These are phyloP conservation scores for Fusarium temperatum DNA, from an alignment of 2,329 filamentous ascomycete genomes.

Conservation along the genomic window DNA sequence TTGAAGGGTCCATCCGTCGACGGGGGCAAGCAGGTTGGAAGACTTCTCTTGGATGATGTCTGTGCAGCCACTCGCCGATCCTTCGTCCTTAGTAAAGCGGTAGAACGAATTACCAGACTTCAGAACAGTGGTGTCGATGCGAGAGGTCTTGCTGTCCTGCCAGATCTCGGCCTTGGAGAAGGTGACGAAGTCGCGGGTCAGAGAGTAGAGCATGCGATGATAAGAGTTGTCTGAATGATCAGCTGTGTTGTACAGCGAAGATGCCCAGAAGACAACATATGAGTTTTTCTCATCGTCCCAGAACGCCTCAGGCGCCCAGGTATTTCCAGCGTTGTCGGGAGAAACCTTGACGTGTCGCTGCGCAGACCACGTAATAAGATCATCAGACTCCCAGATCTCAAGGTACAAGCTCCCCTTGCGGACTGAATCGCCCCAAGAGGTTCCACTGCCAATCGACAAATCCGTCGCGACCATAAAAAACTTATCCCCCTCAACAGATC, in stretches of 20 bases:
- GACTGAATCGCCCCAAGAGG: conserved; percentile 59
- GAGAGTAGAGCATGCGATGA: conserved; percentile 63
- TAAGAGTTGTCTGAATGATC: conserved; percentile 55
- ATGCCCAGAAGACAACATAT: conserved; percentile 59
- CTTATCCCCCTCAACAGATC: conserved; percentile 58
- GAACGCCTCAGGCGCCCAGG: conserved; percentile 63
- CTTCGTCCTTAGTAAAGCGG: conserved; percentile 66
- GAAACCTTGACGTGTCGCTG: conserved; percentile 61
- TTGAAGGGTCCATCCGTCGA: conserved; percentile 55
- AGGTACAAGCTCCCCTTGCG: conserved; percentile 59
- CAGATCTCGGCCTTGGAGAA: conserved; percentile 58
- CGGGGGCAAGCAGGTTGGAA: conserved; percentile 49
- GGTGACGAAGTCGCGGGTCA: conserved; percentile 59
- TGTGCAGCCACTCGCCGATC: conserved; percentile 58
- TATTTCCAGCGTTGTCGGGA: conserved; percentile 60
- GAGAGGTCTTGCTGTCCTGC: conserved; percentile 61
- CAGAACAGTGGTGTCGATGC: conserved; percentile 63
- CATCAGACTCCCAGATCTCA: conserved; percentile 62
- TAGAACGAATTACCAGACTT: conserved; percentile 54
- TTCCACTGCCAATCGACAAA: conserved; percentile 63
- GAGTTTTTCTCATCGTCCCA: conserved; percentile 54
- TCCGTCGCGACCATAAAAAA: conserved; percentile 64
- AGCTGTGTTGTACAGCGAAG: conserved; percentile 54
- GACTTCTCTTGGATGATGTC: conserved; percentile 65
- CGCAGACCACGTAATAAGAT: conserved; percentile 60